These are phyloP conservation scores for Nemania abortiva DNA, from an alignment of 2,329 filamentous ascomycete species.

Conservation along the genomic window DNA sequence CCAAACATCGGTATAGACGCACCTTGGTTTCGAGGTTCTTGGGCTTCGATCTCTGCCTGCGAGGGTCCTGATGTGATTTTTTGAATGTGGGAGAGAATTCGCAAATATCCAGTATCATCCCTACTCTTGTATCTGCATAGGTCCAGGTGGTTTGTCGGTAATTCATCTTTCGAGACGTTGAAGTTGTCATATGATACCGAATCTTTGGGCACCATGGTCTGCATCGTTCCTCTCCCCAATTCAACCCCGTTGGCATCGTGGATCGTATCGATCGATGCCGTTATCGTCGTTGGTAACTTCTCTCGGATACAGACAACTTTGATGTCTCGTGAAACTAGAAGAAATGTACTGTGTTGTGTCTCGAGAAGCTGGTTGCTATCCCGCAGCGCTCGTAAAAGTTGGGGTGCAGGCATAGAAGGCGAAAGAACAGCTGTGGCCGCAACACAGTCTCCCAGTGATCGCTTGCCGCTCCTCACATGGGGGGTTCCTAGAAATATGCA, in stretches of 20 bases:
- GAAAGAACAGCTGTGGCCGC: constrained; percentile 48
- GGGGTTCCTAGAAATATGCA: constrained; percentile 51
- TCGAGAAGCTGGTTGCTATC: constrained; percentile 48
- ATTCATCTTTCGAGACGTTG: constrained; percentile 49
- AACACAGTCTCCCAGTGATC: constrained; percentile 48
- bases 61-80: constrained; percentile 46
- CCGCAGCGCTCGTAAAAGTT: constrained; percentile 44
- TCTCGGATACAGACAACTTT: constrained; percentile 49
- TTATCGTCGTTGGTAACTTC: constrained; percentile 45
- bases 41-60: constrained; percentile 45
- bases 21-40: constrained; percentile 51
- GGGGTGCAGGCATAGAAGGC: constrained; percentile 41
- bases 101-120: constrained; percentile 46
- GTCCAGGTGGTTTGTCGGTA: constrained; percentile 46
- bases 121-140: constrained; percentile 46
- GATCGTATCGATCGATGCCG: constrained; percentile 41
- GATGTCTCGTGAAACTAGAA: constrained; percentile 51
- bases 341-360: constrained; percentile 48
- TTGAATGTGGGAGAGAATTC: constrained; percentile 45
- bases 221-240: constrained; percentile 45
- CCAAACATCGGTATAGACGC: constrained; percentile 4
- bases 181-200: constrained; percentile 46
- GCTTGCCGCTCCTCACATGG: constrained; percentile 47
- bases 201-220: constrained; percentile 48
- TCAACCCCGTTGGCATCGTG: constrained; percentile 45